Evolutionary conservation across 2,329 filamentous ascomycete genomes (phyloP).

Genomic region (Cladophialophora yegresii): DNA sequence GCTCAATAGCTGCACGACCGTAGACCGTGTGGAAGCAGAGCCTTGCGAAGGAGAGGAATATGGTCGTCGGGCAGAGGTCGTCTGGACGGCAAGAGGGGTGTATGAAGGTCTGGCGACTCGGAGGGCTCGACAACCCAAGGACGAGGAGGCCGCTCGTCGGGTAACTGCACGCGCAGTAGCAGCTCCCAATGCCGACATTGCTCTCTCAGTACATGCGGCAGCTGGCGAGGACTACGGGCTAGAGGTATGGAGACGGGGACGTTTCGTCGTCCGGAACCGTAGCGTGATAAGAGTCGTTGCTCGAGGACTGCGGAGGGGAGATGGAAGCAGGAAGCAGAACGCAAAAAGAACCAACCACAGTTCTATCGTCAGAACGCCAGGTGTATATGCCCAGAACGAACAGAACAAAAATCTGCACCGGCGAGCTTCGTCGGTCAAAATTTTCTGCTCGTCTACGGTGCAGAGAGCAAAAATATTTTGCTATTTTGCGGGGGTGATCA

Average conservation of each 20-base stretch:
- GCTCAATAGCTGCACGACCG: constrained; percentile 86
- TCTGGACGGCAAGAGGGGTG: constrained; percentile 21
- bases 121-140: constrained; percentile 27
- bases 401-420: constrained; percentile 11
- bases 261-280: constrained; percentile 1
- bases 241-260: constrained; percentile 4
- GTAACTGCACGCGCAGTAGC: constrained; percentile 36
- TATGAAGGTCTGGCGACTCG: constrained; percentile 43
- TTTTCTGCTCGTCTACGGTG: constrained; percentile 26
- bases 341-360: constrained; percentile 6
- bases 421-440: constrained; percentile 12
- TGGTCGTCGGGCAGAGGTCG: constrained; percentile 39
- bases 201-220: constrained; percentile 36
- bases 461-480: constrained; percentile 27
- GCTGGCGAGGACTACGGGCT: constrained; percentile 19
- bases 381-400: constrained; percentile 10
- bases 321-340: constrained; percentile 3
- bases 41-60: constrained; percentile 52
- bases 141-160: constrained; percentile 28
- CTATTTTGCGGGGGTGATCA: constrained; percentile 16
- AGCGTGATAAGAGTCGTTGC: not conserved
- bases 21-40: constrained; percentile 69
- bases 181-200: constrained; percentile 35
- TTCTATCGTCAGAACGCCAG: constrained; percentile 17
- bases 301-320: not conserved